Evolutionary conservation across 2,329 filamentous ascomycete species (phyloP), one percentile per base, ranked within the genome.

Genomic region (Colletotrichum musae): DNA sequence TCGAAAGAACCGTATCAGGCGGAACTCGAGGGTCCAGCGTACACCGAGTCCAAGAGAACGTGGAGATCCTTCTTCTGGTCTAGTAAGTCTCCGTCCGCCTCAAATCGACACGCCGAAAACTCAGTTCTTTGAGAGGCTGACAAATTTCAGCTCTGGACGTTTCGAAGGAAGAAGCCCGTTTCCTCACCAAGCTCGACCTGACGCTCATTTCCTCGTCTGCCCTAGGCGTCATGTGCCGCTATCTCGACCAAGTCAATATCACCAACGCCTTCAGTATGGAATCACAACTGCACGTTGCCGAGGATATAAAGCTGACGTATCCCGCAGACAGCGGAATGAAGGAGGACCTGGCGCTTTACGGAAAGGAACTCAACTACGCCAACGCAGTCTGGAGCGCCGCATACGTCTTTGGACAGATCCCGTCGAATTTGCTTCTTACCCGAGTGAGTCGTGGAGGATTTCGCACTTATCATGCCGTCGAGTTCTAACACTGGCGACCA

Each of bases 11-110:
- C 45, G 10, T 26, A 24, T 7, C 52, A 56, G 26, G 54, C 12
- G 1, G 21, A 28, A n/a, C 15, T 53, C 7, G 63, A 61, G 21
- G 50, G 21, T 13, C 32, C 48, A 18, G 41, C 10, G 6, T 67
- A 70, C 15, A 56, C 18, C 5, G 87, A 71, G 85, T 88, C 18
- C 77, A 88, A 78, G 85, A 89, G 73, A 21, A 76, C 74, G 0
- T 76, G 75, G 75, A 71, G 63, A 56, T 74, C 74, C 1, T 74
- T 65, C 36, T 32, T 76, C 54, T 76, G 74, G 75, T 75, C 74
- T 2, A 70, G 75, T 76, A 43, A 53, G 75, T 63, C 21, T 13
- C n/a, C n/a, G n/a, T n/a, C n/a, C n/a, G n/a, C n/a, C n/a, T n/a
- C n/a, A n/a, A n/a, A n/a, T n/a, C n/a, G n/a, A n/a, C n/a, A n/a